phyloP scores from a whole-genome alignment of 495 filamentous ascomycete genomes.

The Amorphotheca resinae region DNA sequence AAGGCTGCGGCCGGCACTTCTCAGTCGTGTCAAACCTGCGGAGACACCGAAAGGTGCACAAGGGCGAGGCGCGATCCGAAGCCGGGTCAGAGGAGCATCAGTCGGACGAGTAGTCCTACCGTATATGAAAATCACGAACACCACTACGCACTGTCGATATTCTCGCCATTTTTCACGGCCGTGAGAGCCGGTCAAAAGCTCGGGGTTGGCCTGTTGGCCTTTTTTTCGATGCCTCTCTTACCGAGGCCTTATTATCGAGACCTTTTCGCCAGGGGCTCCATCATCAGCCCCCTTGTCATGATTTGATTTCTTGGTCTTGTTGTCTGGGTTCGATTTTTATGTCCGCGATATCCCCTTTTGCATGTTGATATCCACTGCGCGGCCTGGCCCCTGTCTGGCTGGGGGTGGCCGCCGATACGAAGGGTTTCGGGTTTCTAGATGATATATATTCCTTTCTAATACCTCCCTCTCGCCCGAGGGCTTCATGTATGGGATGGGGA shows the following conservation, averaged over 20 bases:
- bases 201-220: background rate
- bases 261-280: no score
- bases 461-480: conserved; percentile 7
- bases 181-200: conserved; percentile 5
- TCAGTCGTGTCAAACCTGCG: conserved; percentile 95
- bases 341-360: conserved; percentile 17
- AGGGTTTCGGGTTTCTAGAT: conserved; percentile 1
- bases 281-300: no score
- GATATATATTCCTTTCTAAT: conserved; percentile 10
- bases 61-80: conserved; percentile 52
- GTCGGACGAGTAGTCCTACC: conserved; percentile 16
- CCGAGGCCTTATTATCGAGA: no score
- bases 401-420: background rate
- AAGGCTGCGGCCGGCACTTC: conserved; percentile 92
- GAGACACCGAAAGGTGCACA: conserved; percentile 93
- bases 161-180: background rate
- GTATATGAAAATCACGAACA: background rate
- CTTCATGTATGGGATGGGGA: conserved; percentile 1
- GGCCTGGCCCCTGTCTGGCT: background rate
- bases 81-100: conserved; percentile 23
- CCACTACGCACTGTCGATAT: conserved; percentile 4
- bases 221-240: no score
- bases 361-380: conserved; percentile 13
- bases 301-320: no score
- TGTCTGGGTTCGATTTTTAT: conserved; percentile 1